Conservation (phyloP, 345 rosid genomes). For the Ceriops decandra region DNA sequence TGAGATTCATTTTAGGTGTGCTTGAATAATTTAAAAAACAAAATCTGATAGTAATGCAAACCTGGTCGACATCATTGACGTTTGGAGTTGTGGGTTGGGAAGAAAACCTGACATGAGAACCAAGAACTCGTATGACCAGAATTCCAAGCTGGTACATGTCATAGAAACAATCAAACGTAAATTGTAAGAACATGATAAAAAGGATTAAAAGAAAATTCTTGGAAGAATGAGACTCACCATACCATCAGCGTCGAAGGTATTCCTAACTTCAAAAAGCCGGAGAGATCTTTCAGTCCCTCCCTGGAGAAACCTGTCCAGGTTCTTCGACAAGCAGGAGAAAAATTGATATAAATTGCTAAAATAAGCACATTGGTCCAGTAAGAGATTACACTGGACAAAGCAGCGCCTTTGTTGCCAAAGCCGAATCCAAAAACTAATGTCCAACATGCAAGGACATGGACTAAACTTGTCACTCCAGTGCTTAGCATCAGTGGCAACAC, state of each 20-base stretch:
- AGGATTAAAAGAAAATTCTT: neutral
- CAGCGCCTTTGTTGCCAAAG: slow-evolving; percentile 35
- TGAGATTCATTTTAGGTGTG: too few relatives aligned
- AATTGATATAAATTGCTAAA: slow-evolving; percentile 30
- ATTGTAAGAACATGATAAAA: neutral
- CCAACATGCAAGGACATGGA: slow-evolving; percentile 37
- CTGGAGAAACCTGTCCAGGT: slow-evolving; percentile 39
- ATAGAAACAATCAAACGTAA: neutral
- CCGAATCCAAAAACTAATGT: slow-evolving; percentile 20
- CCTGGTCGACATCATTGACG: slow-evolving; percentile 41
- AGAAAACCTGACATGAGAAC: slow-evolving; percentile 36
- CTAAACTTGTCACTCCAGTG: slow-evolving; percentile 21
- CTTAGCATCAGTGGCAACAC: slow-evolving; percentile 20
- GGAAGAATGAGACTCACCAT: slow-evolving; percentile 20
- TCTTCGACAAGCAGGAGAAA: slow-evolving; percentile 24
- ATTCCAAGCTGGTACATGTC: slow-evolving; percentile 30
- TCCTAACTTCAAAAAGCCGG: slow-evolving; percentile 26
- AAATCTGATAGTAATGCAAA: neutral
- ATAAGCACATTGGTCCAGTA: slow-evolving; percentile 37
- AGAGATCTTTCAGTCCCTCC: slow-evolving; percentile 22
- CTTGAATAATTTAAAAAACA: too few relatives aligned
- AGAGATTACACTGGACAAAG: slow-evolving; percentile 29
- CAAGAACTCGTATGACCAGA: slow-evolving; percentile 33
- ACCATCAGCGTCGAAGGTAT: slow-evolving; percentile 40
- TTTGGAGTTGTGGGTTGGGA: slow-evolving; percentile 39